Evolutionary conservation across 192 early-diverging fungal genomes (phyloP).

Genomic region (Rhizoclosmatium globosum): DNA sequence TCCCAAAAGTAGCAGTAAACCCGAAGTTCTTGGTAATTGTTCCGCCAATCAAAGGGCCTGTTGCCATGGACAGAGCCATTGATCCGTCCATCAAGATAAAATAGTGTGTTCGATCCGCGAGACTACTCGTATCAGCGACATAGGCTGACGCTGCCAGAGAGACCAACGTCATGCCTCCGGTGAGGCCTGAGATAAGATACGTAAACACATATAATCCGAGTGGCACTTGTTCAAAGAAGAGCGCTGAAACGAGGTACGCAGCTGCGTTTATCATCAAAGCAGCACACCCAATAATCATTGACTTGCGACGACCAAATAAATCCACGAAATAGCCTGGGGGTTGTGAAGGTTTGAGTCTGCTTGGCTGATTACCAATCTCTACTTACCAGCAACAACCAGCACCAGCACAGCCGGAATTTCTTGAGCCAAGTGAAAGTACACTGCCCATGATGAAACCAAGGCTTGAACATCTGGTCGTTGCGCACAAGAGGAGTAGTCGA

Average conservation of each 20-base stretch:
- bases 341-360: not conserved
- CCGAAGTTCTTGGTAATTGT: not conserved
- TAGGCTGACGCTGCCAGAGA: conserved; percentile 11
- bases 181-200: conserved; percentile 1
- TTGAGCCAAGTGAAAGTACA: not conserved
- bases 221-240: not conserved
- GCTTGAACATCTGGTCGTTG: conserved; percentile 3
- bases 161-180: conserved; percentile 12
- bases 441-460: not conserved
- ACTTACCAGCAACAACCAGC: conserved; percentile 2
- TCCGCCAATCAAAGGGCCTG: conserved; percentile 26
- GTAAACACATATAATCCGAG: not conserved
- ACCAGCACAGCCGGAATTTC: conserved; percentile 4
- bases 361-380: not conserved
- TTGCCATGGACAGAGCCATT: not conserved
- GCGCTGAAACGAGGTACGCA: not conserved
- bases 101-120: conserved; percentile 4
- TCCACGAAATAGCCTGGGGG: conserved; percentile 7
- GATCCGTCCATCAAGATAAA: conserved; percentile 6
- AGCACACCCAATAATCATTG: not conserved
- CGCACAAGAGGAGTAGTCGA: conserved; percentile 22
- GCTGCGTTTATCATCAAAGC: not conserved
- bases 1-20: not conserved
- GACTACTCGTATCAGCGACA: not conserved
- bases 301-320: not conserved